Percentiles rank a stretch among this genome's conserved stretches.
Evolutionary conservation across 345 rosid species (phyloP).

Genomic region (Eucalyptus regnans): DNA sequence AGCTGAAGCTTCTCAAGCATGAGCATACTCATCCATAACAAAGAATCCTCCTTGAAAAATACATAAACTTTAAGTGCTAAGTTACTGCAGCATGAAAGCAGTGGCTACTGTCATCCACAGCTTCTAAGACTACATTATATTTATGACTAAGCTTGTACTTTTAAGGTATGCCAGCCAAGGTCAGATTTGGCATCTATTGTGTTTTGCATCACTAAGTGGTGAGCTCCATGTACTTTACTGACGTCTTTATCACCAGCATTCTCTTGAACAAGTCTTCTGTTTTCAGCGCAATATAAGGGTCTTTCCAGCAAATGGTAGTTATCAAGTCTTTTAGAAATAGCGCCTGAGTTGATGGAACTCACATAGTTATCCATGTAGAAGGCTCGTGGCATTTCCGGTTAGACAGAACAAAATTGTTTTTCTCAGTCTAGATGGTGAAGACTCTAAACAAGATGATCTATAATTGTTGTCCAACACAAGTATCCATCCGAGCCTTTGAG

Average conservation of each 20-base stretch:
- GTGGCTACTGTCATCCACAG: background rate
- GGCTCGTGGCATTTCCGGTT: background rate
- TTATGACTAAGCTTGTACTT: background rate
- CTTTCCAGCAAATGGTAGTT: background rate
- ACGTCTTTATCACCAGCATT: background rate
- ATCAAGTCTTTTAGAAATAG: background rate
- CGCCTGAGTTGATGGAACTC: background rate
- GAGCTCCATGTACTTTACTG: background rate
- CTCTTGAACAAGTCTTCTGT: background rate
- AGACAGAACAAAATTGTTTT: background rate
- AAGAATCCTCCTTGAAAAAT: background rate
- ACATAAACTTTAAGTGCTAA: background rate
- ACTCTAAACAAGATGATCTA: background rate
- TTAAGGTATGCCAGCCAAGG: background rate
- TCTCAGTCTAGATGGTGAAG: background rate
- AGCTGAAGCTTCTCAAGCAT: background rate
- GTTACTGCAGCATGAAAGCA: background rate
- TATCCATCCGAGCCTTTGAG: background rate
- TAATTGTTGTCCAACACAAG: background rate
- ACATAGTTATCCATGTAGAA: background rate
- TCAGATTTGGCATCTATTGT: background rate
- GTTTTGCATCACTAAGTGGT: background rate
- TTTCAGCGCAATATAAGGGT: background rate
- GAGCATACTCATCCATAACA: background rate
- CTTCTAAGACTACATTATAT: background rate